Conservation (phyloP, 495 filamentous ascomycete species). For the Penicillium soppii region DNA sequence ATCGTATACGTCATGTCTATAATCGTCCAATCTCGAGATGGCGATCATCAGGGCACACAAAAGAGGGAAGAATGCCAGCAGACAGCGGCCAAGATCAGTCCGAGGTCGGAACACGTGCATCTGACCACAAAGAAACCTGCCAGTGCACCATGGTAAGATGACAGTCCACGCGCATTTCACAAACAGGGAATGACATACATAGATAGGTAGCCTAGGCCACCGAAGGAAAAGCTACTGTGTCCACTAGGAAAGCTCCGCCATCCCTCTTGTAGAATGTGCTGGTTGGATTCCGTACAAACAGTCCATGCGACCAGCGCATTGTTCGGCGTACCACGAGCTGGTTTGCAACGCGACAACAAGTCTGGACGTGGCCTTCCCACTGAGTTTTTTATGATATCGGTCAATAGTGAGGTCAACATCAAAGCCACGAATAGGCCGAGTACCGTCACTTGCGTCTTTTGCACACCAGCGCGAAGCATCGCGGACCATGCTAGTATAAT, state of each 20-base stretch:
- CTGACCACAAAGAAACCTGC: slow-evolving; percentile 72
- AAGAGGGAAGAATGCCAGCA: slow-evolving; percentile 61
- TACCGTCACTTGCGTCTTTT: slow-evolving; percentile 84
- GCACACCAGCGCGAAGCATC: slow-evolving; percentile 55
- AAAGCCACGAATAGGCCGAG: slow-evolving; percentile 77
- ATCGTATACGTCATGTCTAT: slow-evolving; percentile 92
- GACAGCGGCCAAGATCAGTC: slow-evolving; percentile 63
- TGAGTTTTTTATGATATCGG: slow-evolving; percentile 88
- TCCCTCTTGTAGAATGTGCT: slow-evolving; percentile 83
- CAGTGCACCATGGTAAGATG: not conserved
- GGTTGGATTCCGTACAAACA: slow-evolving; percentile 76
- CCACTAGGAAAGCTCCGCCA: slow-evolving; percentile 93
- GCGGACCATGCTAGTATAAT: slow-evolving; percentile 65
- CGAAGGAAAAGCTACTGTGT: slow-evolving; percentile 83
- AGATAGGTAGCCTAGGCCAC: slow-evolving; percentile 78
- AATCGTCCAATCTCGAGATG: slow-evolving; percentile 89
- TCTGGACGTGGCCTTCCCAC: slow-evolving; percentile 91
- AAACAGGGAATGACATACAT: slow-evolving; percentile 40
- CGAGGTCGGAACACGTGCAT: slow-evolving; percentile 75
- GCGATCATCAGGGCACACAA: slow-evolving; percentile 84
- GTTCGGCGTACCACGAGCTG: slow-evolving; percentile 59
- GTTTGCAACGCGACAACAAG: slow-evolving; percentile 83
- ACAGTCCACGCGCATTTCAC: no score
- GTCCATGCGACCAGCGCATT: slow-evolving; percentile 68
- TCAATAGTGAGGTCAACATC: slow-evolving; percentile 76